Conservation (phyloP, 768 basidiomycete genomes). For the Leccinum subgranulosum region DNA sequence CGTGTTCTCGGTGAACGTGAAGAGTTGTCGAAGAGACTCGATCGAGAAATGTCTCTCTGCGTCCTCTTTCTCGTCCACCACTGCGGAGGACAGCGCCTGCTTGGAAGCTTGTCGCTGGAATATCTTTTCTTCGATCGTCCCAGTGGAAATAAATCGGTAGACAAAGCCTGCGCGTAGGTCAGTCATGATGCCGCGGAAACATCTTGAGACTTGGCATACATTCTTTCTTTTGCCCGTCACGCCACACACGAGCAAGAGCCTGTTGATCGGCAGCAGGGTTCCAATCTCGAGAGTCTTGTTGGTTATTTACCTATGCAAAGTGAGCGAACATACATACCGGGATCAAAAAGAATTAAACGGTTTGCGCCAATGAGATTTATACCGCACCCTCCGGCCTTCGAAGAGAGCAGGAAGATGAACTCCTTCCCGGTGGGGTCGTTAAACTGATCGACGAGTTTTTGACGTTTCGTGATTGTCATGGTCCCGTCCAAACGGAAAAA, state of each 20-base stretch:
- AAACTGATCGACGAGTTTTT: conserved; percentile 95
- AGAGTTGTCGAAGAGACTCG: conserved; percentile 85
- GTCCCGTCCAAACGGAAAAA: conserved; percentile 93
- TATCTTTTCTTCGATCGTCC: conserved; percentile 98
- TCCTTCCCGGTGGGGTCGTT: conserved; percentile 92
- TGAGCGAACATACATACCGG: conserved; percentile 49
- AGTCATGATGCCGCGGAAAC: neutral
- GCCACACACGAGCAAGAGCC: conserved; percentile 97
- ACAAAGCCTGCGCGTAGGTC: conserved; percentile 70
- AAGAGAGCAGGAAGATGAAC: conserved; percentile 91
- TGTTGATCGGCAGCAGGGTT: conserved; percentile 99
- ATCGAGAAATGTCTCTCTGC: conserved; percentile 92
- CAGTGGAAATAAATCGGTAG: conserved; percentile 95
- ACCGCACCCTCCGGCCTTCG: conserved; percentile 94
- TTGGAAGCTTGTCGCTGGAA: conserved; percentile 97
- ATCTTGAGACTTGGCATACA: conserved; percentile 52
- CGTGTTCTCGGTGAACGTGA: conserved; percentile 85
- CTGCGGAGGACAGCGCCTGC: conserved; percentile 95
- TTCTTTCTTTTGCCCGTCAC: conserved; percentile 99
- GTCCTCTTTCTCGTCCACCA: conserved; percentile 96
- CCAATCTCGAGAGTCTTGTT: conserved; percentile 64
- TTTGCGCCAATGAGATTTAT: conserved; percentile 98
- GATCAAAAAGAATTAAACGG: conserved; percentile 92
- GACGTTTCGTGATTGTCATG: conserved; percentile 87
- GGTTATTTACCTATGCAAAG: neutral